phyloP scores from a whole-genome alignment of 2,329 filamentous ascomycete genomes.

The Ophiocordyceps robertsii region DNA sequence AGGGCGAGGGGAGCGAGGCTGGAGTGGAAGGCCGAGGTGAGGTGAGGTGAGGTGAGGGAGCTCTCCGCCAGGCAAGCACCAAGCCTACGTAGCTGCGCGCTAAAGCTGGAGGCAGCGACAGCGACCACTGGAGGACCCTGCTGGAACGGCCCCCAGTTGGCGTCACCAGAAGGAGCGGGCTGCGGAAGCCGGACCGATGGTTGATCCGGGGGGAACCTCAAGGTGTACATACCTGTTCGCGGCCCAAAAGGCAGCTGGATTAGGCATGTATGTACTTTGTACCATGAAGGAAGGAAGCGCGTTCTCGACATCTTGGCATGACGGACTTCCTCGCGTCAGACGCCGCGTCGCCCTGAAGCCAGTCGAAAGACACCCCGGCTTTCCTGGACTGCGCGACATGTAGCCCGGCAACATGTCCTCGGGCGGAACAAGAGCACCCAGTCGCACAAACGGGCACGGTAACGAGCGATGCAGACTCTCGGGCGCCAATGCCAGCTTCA shows the following conservation, averaged over 20 bases:
- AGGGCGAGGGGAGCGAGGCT: neutral
- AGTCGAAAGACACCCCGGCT: neutral
- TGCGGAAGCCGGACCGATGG: neutral
- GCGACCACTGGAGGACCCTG: too few species aligned
- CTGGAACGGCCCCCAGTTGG: neutral
- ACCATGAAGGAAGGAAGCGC: too few species aligned
- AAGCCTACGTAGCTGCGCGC: conserved; percentile 20
- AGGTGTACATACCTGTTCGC: too few species aligned
- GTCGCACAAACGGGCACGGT: conserved; percentile 28
- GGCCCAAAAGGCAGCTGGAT: too few species aligned
- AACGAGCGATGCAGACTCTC: conserved; percentile 24
- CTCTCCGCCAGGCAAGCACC: conserved; percentile 17
- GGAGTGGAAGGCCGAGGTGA: neutral
- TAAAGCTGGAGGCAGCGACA: too few species aligned
- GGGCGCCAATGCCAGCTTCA: conserved; percentile 18
- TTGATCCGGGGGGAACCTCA: neutral
- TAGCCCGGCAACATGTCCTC: conserved; percentile 27
- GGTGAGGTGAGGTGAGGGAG: neutral
- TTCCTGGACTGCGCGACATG: conserved; percentile 12
- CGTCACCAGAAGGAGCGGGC: neutral
- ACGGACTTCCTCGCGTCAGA: too few species aligned
- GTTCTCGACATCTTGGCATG: too few species aligned
- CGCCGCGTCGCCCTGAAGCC: too few species aligned
- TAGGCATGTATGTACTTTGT: too few species aligned
- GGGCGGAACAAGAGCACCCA: conserved; percentile 25